Evolutionary conservation across 768 basidiomycete genomes (phyloP), one percentile per base, ranked within the genome.

Genomic region (Auricularia cornea): DNA sequence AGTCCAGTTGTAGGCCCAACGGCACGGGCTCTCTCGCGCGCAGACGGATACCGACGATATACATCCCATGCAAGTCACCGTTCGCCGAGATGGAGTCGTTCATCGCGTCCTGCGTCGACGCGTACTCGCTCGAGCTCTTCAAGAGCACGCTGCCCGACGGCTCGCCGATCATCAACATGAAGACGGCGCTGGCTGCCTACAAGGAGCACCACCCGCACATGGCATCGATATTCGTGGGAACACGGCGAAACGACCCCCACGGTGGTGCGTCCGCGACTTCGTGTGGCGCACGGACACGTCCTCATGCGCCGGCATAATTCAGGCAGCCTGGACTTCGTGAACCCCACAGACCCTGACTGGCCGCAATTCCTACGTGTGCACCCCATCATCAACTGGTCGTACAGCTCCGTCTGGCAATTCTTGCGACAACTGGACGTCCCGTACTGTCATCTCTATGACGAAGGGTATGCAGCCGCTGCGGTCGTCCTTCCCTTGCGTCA

Each of bases 301-400:
- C 33, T 54, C 40, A 12, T 63, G 68, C 67, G 8, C 35, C 8
- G 28, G 18, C 11, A 30, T 11, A 59, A 68, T 32, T 30, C 64
- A 95, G 93, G 85, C 3, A 83, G 74, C n/a, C 80, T 97, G 63
- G 81, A 84, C 0, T 83, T 85, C 68, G 81, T 83, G 62, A 88
- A 86, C 66, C 88, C 84, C 73, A 97, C 94, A 3, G 97, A 99
- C 74, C 77, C 84, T 0, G 88, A 82, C 62, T 99, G 97, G 97
- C 96, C 97, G 6, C 69, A 72, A 3, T 94, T 94, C 68, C 88
- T 93, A 71, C 86, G 97, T 23, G 84, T 98, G 23, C 95, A 98
- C 71, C 97, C 97, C 0, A 89, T 99, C 69, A 90, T 99, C 63
- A 88, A 98, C 71, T 99, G 97, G 54, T 80, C 85, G 1, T 99